phyloP scores from a whole-genome alignment of 805 yeast genomes.

The Zygosaccharomyces pseudorouxii region DNA sequence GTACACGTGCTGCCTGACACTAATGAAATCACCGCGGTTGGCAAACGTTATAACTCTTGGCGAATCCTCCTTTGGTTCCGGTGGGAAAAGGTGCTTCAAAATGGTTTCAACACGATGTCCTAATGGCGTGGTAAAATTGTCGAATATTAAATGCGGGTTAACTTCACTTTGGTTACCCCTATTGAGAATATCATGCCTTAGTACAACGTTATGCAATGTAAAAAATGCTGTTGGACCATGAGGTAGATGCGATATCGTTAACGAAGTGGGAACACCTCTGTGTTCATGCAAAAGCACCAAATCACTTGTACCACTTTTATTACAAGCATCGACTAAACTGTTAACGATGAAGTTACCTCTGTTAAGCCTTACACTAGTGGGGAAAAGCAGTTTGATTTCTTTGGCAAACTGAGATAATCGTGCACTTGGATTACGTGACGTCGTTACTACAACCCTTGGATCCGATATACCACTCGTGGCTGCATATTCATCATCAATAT shows the following conservation, averaged over 20 bases:
- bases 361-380: slow-evolving; percentile 82
- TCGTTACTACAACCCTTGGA: slow-evolving; percentile 87
- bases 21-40: slow-evolving; percentile 84
- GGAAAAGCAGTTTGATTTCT: slow-evolving; percentile 84
- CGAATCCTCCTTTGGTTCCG: slow-evolving; percentile 89
- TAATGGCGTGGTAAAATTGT: slow-evolving; percentile 73
- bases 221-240: slow-evolving; percentile 97
- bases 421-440: slow-evolving; percentile 87
- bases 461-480: slow-evolving; percentile 83
- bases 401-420: slow-evolving; percentile 86
- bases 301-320: slow-evolving; percentile 76
- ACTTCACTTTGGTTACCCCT: slow-evolving; percentile 87
- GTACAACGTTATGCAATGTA: slow-evolving; percentile 88
- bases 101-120: slow-evolving; percentile 80
- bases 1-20: slow-evolving; percentile 92
- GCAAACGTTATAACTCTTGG: slow-evolving; percentile 91
- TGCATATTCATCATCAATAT: slow-evolving; percentile 88
- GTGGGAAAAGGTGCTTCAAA: slow-evolving; percentile 87
- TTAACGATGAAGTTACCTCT: slow-evolving; percentile 91
- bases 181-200: slow-evolving; percentile 86
- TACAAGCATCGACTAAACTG: slow-evolving; percentile 77
- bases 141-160: slow-evolving; percentile 90
- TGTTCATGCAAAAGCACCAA: slow-evolving; percentile 87
- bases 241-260: slow-evolving; percentile 92
- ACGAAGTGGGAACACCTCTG: slow-evolving; percentile 94